A percentile compares a stretch with the other conserved stretches of the same genome.
Evolutionary conservation across 1,139 yeast genomes (phyloP).

Genomic region (Kodamaea derodonti): DNA sequence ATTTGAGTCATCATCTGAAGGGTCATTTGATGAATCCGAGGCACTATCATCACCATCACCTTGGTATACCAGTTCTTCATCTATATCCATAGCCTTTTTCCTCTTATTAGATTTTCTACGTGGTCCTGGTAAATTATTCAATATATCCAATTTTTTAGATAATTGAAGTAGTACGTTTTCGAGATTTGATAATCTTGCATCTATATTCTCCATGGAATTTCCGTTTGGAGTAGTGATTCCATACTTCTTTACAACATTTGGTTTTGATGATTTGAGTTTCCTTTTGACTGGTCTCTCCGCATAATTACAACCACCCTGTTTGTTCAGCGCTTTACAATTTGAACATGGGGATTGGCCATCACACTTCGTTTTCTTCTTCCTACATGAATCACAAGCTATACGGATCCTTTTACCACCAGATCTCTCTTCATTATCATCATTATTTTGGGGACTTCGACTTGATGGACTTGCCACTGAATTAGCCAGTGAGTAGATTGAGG

Average conservation of each 20-base stretch:
- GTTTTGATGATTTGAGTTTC: constrained; percentile 5
- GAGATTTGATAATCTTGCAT: constrained; percentile 19
- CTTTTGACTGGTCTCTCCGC: constrained; percentile 22
- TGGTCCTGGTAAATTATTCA: constrained; percentile 2
- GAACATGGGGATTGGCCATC: constrained; percentile 21
- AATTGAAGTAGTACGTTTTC: constrained; percentile 22
- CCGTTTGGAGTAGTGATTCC: constrained; percentile 7
- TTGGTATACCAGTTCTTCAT: no score
- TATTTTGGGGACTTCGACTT: background rate
- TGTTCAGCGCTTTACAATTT: constrained; percentile 16
- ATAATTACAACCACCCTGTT: constrained; percentile 24
- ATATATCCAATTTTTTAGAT: constrained; percentile 14
- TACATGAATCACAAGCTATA: constrained; percentile 23
- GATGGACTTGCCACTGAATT: background rate
- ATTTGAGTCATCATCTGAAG: background rate
- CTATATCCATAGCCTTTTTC: constrained; percentile 2
- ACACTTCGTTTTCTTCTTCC: constrained; percentile 23
- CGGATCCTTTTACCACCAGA: constrained; percentile 13
- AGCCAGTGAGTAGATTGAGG: background rate
- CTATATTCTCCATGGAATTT: constrained; percentile 13
- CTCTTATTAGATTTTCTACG: background rate
- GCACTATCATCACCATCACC: no score
- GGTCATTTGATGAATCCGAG: background rate
- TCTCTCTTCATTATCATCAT: constrained; percentile 6
- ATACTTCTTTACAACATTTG: constrained; percentile 1